Conservation (phyloP, 345 rosid genomes). For the Gossypium mustelinum region DNA sequence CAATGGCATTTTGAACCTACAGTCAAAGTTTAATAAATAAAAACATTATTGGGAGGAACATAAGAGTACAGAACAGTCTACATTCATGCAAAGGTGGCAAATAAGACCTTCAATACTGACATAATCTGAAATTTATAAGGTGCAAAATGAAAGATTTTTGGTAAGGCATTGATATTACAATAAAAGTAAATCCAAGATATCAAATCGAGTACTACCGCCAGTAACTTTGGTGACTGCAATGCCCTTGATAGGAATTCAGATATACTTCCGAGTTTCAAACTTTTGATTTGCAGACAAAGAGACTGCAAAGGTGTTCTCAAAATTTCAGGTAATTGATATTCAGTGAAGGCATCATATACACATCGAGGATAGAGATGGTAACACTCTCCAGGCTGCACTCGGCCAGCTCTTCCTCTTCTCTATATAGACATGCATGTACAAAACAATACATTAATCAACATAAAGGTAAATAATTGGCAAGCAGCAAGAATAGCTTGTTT, state of each 20-base stretch:
- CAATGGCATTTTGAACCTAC: conserved; percentile 91
- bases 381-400: conserved; percentile 90
- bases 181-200: conserved; percentile 6
- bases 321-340: conserved; percentile 92
- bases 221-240: conserved; percentile 79
- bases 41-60: neutral
- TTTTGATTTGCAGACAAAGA: conserved; percentile 87
- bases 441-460: neutral
- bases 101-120: neutral
- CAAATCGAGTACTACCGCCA: conserved; percentile 51
- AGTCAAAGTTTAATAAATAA: conserved; percentile 11
- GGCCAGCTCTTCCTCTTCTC: conserved; percentile 97
- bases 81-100: neutral
- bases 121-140: neutral
- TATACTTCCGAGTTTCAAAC: conserved; percentile 78
- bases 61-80: neutral
- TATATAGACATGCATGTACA: conserved; percentile 22
- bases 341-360: conserved; percentile 75
- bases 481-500: neutral
- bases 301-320: conserved; percentile 93
- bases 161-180: neutral
- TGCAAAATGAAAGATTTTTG: neutral
- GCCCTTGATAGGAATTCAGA: conserved; percentile 80
- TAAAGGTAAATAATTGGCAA: neutral
- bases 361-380: conserved; percentile 87